These are phyloP conservation scores for Penicillium sp. DNA, from an alignment of 2,329 filamentous ascomycete species.

Conservation along the genomic window DNA sequence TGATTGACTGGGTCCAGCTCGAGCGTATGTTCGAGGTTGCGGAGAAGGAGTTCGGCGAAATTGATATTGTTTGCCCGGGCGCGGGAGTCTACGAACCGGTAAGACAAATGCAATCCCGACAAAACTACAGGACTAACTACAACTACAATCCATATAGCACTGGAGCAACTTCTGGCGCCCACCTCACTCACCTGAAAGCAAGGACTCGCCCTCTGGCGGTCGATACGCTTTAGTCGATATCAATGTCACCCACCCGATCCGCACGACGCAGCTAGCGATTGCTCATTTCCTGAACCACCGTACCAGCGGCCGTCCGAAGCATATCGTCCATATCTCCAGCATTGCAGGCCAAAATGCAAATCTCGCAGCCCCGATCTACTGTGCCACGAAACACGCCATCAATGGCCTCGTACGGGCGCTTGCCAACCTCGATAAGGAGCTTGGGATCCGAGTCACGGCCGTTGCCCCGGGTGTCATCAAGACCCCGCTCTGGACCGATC, in stretches of 20 bases:
- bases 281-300: slow-evolving; percentile 38
- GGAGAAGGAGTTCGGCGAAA: slow-evolving; percentile 40
- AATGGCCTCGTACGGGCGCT: slow-evolving; percentile 45
- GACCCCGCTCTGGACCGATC: slow-evolving; percentile 54
- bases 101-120: slow-evolving; percentile 5
- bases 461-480: slow-evolving; percentile 55
- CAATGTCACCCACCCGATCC: slow-evolving; percentile 47
- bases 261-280: slow-evolving; percentile 45
- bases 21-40: slow-evolving; percentile 44
- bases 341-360: slow-evolving; percentile 38
- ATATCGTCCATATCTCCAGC: slow-evolving; percentile 43
- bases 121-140: neutral
- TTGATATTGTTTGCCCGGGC: slow-evolving; percentile 42
- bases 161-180: slow-evolving; percentile 46
- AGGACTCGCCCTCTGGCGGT: slow-evolving; percentile 33
- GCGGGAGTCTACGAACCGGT: slow-evolving; percentile 41
- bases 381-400: slow-evolving; percentile 44
- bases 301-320: slow-evolving; percentile 30
- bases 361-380: slow-evolving; percentile 40
- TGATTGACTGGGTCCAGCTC: slow-evolving; percentile 44
- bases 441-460: slow-evolving; percentile 51
- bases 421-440: slow-evolving; percentile 39
- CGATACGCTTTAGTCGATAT: slow-evolving; percentile 43
- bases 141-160: slow-evolving; percentile 23
- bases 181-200: slow-evolving; percentile 34